A percentile compares a stretch with the other conserved stretches of the same genome.
Conservation (phyloP, 345 rosid genomes). For the Lumnitzera racemosa region DNA sequence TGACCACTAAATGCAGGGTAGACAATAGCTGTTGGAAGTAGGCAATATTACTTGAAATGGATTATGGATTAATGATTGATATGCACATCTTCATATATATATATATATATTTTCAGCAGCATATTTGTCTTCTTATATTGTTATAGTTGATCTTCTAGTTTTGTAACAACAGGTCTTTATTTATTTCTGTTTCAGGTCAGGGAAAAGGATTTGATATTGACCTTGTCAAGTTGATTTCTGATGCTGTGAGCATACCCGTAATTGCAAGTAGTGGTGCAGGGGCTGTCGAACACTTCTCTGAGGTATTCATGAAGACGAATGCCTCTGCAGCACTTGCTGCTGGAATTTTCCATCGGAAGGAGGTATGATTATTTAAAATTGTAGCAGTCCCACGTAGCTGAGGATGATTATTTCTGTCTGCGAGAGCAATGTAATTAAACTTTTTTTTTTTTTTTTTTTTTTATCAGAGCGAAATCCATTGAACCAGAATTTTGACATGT, state of each 20-base stretch:
- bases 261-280: conserved; percentile 99
- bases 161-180: neutral
- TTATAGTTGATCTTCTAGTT: neutral
- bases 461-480: no score
- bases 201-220: conserved; percentile 90
- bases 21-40: no score
- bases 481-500: no score
- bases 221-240: conserved; percentile 70
- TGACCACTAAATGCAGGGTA: no score
- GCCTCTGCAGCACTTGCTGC: conserved; percentile 99
- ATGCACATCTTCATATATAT: no score
- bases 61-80: no score
- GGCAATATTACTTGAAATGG: no score
- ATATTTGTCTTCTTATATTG: neutral
- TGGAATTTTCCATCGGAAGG: conserved; percentile 94
- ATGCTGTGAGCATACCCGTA: conserved; percentile 89
- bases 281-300: conserved; percentile 65
- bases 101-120: neutral
- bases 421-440: no score
- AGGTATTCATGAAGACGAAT: conserved; percentile 66
- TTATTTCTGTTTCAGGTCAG: conserved; percentile 58
- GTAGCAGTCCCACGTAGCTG: neutral
- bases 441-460: no score
- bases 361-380: conserved; percentile 31
- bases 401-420: no score